phyloP scores from a whole-genome alignment of 306 rosid genomes.

The Geum urbanum region DNA sequence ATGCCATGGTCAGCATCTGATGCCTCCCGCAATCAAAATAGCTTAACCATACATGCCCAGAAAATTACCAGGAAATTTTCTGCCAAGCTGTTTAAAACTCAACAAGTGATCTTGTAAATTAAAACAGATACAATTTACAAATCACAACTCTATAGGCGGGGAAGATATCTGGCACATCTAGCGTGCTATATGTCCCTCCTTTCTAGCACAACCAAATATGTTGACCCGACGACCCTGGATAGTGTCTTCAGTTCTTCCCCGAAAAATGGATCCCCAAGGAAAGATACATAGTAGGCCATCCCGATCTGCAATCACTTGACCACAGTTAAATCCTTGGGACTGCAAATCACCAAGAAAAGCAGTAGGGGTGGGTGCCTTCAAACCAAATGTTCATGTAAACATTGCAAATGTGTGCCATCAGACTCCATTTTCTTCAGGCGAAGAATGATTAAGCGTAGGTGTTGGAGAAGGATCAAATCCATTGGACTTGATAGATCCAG shows the following conservation, averaged over 20 bases:
- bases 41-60: neutral
- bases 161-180: constrained; percentile 28
- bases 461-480: constrained; percentile 45
- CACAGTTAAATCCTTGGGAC: constrained; percentile 27
- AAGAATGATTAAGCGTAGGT: constrained; percentile 21
- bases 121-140: constrained; percentile 37
- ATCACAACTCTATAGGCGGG: constrained; percentile 33
- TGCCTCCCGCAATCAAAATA: neutral
- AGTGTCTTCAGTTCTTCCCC: constrained; percentile 30
- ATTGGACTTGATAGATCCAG: constrained; percentile 52
- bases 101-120: neutral
- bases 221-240: constrained; percentile 22
- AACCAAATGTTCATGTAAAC: constrained; percentile 21
- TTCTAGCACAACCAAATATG: constrained; percentile 18
- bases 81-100: constrained; percentile 15
- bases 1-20: neutral
- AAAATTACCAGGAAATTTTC: neutral
- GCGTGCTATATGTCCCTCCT: constrained; percentile 8
- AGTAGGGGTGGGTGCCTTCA: constrained; percentile 23
- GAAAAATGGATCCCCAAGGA: constrained; percentile 36
- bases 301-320: constrained; percentile 16
- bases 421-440: constrained; percentile 62
- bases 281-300: constrained; percentile 20
- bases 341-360: constrained; percentile 28
- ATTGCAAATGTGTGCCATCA: constrained; percentile 11